These are phyloP conservation scores for Rubus idaeus DNA, from an alignment of 306 rosid genomes.

Conservation along the genomic window DNA sequence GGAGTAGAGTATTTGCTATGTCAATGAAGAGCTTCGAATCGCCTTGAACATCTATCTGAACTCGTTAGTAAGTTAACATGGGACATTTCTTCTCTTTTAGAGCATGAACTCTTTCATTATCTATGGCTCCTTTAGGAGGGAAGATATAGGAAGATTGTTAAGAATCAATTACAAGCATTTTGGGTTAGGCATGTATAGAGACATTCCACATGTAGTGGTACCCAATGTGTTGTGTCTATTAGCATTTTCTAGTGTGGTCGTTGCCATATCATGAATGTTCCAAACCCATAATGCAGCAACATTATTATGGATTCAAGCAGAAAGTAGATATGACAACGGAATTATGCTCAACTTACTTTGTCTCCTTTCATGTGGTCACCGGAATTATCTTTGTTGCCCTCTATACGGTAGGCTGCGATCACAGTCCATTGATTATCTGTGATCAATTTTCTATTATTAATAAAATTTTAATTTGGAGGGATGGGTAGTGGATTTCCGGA, in stretches of 20 bases:
- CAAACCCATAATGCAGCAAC: not conserved
- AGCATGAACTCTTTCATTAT: not conserved
- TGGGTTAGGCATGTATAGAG: not conserved
- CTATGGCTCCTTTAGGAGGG: not conserved
- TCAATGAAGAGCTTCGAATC: not conserved
- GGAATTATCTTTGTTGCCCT: not conserved
- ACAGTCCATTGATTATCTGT: no score
- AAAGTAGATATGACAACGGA: not conserved
- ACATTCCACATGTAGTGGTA: constrained; percentile 1
- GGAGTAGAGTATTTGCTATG: no score
- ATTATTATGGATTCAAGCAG: not conserved
- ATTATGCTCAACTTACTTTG: not conserved
- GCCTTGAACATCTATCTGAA: not conserved
- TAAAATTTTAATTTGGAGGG: no score
- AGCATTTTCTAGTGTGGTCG: not conserved
- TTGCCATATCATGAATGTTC: not conserved
- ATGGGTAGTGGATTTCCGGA: no score
- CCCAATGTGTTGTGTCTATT: not conserved
- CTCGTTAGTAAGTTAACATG: not conserved
- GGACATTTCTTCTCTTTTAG: not conserved
- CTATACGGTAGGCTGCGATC: not conserved
- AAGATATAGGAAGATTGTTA: not conserved
- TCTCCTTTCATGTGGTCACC: not conserved
- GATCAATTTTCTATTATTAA: no score
- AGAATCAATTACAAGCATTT: not conserved